phyloP scores from a whole-genome alignment of 129 eudicot species.

The Sambucus nigra region DNA sequence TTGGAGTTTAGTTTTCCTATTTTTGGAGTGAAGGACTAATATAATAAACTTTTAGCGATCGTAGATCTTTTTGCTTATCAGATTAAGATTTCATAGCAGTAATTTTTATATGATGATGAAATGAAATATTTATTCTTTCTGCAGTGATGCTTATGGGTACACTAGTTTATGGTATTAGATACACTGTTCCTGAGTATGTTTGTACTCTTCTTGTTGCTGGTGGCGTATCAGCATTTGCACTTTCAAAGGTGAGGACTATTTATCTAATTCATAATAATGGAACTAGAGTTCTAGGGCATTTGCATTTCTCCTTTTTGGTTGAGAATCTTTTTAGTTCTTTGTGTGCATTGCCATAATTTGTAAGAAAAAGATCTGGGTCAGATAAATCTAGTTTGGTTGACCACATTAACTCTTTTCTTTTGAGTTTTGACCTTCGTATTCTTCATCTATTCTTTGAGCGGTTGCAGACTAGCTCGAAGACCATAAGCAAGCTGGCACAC shows the following conservation, averaged over 20 bases:
- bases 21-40: not conserved
- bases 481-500: slow-evolving; percentile 86
- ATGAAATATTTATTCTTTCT: slow-evolving; percentile 3
- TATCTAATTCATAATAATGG: not conserved
- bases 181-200: slow-evolving; percentile 73
- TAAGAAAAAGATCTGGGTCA: not conserved
- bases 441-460: slow-evolving; percentile 15
- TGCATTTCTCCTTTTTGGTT: not conserved
- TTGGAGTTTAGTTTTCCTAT: not conserved
- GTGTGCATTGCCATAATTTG: not conserved
- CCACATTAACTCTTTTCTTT: not conserved
- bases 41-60: not conserved
- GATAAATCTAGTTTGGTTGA: not conserved
- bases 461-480: slow-evolving; percentile 89
- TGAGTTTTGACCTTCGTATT: not conserved
- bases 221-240: slow-evolving; percentile 89
- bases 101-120: too few relatives aligned
- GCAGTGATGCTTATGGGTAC: slow-evolving; percentile 99
- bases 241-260: slow-evolving; percentile 48
- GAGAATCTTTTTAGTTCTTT: not conserved
- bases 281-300: not conserved
- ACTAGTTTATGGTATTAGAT: slow-evolving; percentile 85
- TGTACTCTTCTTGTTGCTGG: slow-evolving; percentile 95
- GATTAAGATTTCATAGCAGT: not conserved
- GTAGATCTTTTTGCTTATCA: not conserved